Evolutionary conservation across 257 asterid genomes (phyloP).

Genomic region (Buddleja alternifolia): DNA sequence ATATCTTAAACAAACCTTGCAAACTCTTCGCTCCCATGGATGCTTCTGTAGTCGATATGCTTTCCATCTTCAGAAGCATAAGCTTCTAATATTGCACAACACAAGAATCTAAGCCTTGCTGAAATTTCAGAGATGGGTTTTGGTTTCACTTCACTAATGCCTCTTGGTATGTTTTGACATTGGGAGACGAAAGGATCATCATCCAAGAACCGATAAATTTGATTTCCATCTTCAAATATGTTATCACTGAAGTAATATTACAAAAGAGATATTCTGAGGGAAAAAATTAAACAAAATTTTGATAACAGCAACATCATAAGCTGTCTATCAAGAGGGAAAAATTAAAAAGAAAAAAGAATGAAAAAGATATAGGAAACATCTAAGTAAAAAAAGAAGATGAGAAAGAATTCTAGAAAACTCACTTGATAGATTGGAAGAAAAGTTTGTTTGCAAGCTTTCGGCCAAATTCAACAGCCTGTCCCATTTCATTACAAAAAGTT

Average conservation of each 20-base stretch:
- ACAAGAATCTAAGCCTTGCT: conserved; percentile 65
- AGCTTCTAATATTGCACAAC: conserved; percentile 76
- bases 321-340: neutral
- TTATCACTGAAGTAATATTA: conserved; percentile 55
- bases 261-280: conserved; percentile 24
- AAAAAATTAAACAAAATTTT: neutral
- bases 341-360: neutral
- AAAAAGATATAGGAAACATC: neutral
- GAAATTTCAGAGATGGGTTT: conserved; percentile 82
- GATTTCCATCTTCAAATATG: conserved; percentile 74
- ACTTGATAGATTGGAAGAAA: conserved; percentile 77
- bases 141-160: conserved; percentile 78
- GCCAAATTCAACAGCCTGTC: conserved; percentile 89
- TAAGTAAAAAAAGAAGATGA: neutral
- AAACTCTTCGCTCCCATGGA: conserved; percentile 93
- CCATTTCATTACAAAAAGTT: conserved; percentile 30
- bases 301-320: neutral
- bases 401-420: conserved; percentile 41
- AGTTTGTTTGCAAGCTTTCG: conserved; percentile 73
- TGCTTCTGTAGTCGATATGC: conserved; percentile 78
- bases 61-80: conserved; percentile 78
- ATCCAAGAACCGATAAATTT: conserved; percentile 85
- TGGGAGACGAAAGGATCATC: conserved; percentile 74
- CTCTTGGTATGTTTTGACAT: conserved; percentile 89
- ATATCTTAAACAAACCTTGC: conserved; percentile 59